Percentiles rank a stretch among this genome's conserved stretches.
Evolutionary conservation across 306 rosid genomes (phyloP).

Genomic region (Ormosia emarginata): DNA sequence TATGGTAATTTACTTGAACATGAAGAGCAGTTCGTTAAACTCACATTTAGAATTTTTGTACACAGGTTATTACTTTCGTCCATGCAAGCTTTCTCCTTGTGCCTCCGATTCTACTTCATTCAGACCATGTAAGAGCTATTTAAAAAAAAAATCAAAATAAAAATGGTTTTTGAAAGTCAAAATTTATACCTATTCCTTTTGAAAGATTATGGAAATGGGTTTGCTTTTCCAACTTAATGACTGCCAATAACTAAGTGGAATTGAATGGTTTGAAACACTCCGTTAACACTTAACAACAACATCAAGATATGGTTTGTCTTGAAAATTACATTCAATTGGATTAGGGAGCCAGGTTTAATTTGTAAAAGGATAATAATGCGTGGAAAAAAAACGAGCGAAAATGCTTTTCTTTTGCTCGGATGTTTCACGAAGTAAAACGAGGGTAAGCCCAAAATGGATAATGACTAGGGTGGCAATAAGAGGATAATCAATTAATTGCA

Average conservation of each 20-base stretch:
- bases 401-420: not conserved
- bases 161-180: not conserved
- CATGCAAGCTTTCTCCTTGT: conserved; percentile 1
- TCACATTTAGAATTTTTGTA: not conserved
- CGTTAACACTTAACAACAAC: not conserved
- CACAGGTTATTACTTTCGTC: not conserved
- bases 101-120: not conserved
- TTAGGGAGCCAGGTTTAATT: not conserved
- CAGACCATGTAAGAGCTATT: not conserved
- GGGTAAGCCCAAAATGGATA: not conserved
- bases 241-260: not conserved
- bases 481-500: not conserved
- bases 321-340: not conserved
- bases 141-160: not conserved
- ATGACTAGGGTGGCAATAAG: not conserved
- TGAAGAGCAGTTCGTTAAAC: conserved; percentile 2
- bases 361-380: not conserved
- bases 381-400: not conserved
- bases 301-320: not conserved
- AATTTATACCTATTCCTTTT: not conserved
- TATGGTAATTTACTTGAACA: conserved; percentile 5
- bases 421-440: not conserved
- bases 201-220: not conserved
- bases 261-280: not conserved
- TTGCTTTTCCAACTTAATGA: not conserved